Evolutionary conservation across 2,329 filamentous ascomycete species (phyloP), one percentile per base, ranked within the genome.

Genomic region (Sclerotiophoma versabilis): DNA sequence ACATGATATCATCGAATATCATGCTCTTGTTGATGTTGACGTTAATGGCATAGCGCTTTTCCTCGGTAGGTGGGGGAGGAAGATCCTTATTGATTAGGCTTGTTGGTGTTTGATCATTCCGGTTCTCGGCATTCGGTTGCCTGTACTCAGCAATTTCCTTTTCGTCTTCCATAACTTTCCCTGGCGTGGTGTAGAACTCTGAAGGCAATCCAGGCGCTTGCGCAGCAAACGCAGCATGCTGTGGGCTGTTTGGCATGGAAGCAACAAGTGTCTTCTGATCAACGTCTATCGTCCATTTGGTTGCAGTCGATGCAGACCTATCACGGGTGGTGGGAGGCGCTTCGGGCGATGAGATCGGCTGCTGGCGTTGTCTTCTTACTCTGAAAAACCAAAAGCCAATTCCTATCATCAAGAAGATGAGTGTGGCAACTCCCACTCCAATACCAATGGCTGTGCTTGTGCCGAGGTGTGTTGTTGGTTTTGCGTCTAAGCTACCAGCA

Each of bases 11-110:
- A 23, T 68, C 65, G 25, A 68, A 65, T 2, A 68, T 64, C 60
- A 65, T 68, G 54, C 65, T 68, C 47, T 68, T 68, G 42, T 66
- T 65, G 44, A 68, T 68, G 25, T 60, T 68, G 33, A 68, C 65
- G 10, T 68, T 68, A 23, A 68, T 52, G 3, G 65, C 62, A 41
- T 66, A 68, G 12, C 54, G 48, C 38, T 49, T 62, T 20, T 63
- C 45, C 36, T 63, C 57, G 6, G 47, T 42, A n/a, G 65, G 65
- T 17, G 59, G 50, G 12, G 51, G 45, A 3, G 63, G 60, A 20
- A 68, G 58, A 10, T 32, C 44, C n/a, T 57, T 57, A 11, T 49
- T 9, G 14, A 39, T 33, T 15, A 49, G 51, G n/a, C 23, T 45
- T 41, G 34, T 26, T 14, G 51, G 39, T 14, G 34, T 34, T 27